phyloP scores from a whole-genome alignment of 345 rosid species.

The Pugionium cornutum region DNA sequence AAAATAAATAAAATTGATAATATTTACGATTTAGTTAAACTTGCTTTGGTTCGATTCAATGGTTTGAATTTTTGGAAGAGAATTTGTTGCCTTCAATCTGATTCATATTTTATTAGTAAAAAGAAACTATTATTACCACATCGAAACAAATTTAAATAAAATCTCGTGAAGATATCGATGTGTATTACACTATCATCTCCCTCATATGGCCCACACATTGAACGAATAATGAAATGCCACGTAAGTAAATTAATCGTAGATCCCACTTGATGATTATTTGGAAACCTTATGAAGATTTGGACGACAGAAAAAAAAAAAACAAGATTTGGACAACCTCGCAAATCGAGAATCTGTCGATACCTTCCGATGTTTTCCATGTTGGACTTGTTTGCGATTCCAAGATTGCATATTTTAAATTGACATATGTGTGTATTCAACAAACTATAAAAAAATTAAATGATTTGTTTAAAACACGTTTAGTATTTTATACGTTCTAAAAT shows the following conservation, averaged over 20 bases:
- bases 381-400: conserved; percentile 32
- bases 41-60: too few relatives aligned
- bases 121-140: conserved; percentile 3
- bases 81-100: too few relatives aligned
- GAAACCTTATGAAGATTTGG: background rate
- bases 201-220: conserved; percentile 38
- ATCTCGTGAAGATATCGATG: conserved; percentile 25
- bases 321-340: conserved; percentile 34
- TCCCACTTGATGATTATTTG: background rate
- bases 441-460: too few relatives aligned
- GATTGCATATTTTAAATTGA: background rate
- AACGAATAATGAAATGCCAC: conserved; percentile 2
- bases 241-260: background rate
- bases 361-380: conserved; percentile 48
- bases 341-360: conserved; percentile 27
- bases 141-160: background rate
- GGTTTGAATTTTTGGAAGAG: too few relatives aligned
- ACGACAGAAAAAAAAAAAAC: background rate
- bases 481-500: too few relatives aligned
- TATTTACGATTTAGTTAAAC: too few relatives aligned
- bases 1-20: too few relatives aligned
- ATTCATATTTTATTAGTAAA: too few relatives aligned
- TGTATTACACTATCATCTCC: conserved; percentile 24
- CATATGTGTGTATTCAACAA: conserved; percentile 3
- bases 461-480: too few relatives aligned